phyloP scores from a whole-genome alignment of 371 early-diverging fungal species.

The Circinella minor region DNA sequence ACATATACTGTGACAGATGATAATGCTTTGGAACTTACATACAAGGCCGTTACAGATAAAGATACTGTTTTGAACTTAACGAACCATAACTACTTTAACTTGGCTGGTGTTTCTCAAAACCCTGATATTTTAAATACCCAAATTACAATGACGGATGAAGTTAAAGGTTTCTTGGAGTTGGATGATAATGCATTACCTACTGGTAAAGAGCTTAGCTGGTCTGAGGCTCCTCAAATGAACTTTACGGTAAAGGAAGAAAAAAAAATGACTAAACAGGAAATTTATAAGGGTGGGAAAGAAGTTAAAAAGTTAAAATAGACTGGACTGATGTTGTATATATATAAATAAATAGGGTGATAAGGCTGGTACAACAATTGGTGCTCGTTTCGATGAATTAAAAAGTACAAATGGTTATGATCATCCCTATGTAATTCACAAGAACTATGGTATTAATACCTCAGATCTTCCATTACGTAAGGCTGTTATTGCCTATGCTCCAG shows the following conservation, averaged over 20 bases:
- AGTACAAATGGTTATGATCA: conserved; percentile 65
- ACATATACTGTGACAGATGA: conserved; percentile 49
- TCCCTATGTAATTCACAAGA: conserved; percentile 58
- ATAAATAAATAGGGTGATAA: conserved; percentile 32
- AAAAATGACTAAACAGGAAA: no score
- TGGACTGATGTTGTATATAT: background rate
- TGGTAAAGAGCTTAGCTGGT: conserved; percentile 53
- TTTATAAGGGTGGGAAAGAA: no score
- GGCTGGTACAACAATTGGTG: conserved; percentile 47
- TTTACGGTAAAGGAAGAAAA: conserved; percentile 47
- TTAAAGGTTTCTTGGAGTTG: conserved; percentile 57
- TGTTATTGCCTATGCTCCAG: conserved; percentile 54
- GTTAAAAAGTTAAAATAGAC: background rate
- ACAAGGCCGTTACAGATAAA: conserved; percentile 40
- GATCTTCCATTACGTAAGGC: conserved; percentile 43
- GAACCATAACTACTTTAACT: conserved; percentile 53
- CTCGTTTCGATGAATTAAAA: conserved; percentile 41
- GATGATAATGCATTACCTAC: conserved; percentile 68
- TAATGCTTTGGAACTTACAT: conserved; percentile 38
- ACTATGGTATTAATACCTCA: conserved; percentile 43
- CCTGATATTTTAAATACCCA: conserved; percentile 54
- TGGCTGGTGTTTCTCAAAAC: conserved; percentile 51
- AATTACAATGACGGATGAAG: conserved; percentile 50
- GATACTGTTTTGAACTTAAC: conserved; percentile 43
- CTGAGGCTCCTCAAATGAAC: conserved; percentile 53